Evolutionary conservation across 305 asterid species (phyloP).

Genomic region (Fraxinus albicans): DNA sequence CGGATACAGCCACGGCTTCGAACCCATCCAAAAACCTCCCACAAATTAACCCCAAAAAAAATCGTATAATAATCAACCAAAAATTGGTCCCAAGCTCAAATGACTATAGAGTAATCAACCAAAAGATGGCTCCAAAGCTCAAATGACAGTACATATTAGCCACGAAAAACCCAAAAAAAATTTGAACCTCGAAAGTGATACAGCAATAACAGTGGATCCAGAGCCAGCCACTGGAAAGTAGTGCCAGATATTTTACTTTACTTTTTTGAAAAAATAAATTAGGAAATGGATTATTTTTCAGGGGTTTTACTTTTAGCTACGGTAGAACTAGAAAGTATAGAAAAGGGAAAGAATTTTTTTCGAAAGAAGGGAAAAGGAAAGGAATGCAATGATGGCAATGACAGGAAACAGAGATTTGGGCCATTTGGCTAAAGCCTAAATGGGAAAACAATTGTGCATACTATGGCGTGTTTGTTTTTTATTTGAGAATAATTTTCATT

Average conservation of each 20-base stretch:
- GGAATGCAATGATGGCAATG: conserved; percentile 12
- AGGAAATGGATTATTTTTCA: neutral
- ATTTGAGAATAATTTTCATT: too few relatives aligned
- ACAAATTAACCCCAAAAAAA: neutral
- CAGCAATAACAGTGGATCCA: conserved; percentile 29
- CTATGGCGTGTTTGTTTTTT: too few relatives aligned
- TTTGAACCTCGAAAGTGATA: conserved; percentile 26
- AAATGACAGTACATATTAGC: neutral
- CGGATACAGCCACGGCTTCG: conserved; percentile 92
- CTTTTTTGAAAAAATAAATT: neutral
- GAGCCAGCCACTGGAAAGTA: conserved; percentile 36
- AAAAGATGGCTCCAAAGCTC: neutral
- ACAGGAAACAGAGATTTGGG: neutral
- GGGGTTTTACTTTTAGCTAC: neutral
- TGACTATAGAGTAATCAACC: neutral
- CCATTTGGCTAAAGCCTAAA: neutral
- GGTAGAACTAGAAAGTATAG: neutral
- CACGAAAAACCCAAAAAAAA: neutral
- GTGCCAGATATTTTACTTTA: conserved; percentile 35
- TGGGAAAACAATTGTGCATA: neutral
- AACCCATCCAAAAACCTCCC: conserved; percentile 46
- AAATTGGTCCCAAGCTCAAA: neutral
- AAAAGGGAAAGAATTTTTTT: neutral
- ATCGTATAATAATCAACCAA: neutral
- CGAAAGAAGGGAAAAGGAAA: neutral